Evolutionary conservation across 2,329 filamentous ascomycete genomes (phyloP), one percentile per base, ranked within the genome.

Genomic region (Ophiostoma sp.): DNA sequence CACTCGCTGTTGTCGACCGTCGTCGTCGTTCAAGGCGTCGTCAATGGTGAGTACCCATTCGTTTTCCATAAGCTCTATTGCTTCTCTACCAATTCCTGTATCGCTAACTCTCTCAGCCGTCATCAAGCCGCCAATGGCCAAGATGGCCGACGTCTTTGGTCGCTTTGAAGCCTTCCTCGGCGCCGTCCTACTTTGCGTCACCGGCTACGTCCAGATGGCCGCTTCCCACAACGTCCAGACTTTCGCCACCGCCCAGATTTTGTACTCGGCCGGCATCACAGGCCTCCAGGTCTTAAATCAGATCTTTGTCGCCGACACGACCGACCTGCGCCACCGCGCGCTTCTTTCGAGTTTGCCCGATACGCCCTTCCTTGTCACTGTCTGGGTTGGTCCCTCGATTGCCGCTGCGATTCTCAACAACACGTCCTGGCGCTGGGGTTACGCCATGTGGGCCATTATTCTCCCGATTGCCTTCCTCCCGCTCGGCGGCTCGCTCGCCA

Each of bases 1-100:
- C 90, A 92, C 79, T 90, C 89, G 2, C 82, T 91, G 71, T 84
- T 91, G 57, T 89, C 90, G 19, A 91, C 89, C 0, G 87, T 92
- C 31, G 84, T 87, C 36, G 89, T 91, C 12, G 86, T 92, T 9
- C 88, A 91, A 74, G 87, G 87, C 77, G 87, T 91, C 3, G 89
- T 92, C 19, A 87, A 90, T 78, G 87, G 87, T 88, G 80, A 3
- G 74, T 33, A 28, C n/a, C 22, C 42, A 17, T 33, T 50, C 25
- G 33, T n/a, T 59, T 52, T 17, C 42, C 11, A 33, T n/a, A 2
- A 2, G n/a, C n/a, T n/a, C n/a, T 15, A 31, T 52, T 17, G 33
- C 33, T 39, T 59, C 39, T 28, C 22, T 48, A 50, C 33, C 8
- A 8, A 3, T 3, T 36, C 33, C 33, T 36, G 4, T 36, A 36